These are phyloP conservation scores for Botryotinia calthae DNA, from an alignment of 2,329 filamentous ascomycete genomes.

Conservation along the genomic window DNA sequence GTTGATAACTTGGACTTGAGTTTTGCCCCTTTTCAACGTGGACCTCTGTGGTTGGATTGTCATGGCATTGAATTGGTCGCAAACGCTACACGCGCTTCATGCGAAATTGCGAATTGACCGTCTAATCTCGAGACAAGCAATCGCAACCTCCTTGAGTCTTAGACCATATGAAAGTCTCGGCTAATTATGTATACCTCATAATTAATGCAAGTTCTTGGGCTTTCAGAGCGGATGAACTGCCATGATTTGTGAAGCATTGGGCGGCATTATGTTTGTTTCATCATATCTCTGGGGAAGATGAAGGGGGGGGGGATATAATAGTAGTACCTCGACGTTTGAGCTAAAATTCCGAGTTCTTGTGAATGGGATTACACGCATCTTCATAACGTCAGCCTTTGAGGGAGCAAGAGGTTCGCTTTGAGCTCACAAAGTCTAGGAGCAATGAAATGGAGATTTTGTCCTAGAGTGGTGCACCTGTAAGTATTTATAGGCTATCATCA, in stretches of 20 bases:
- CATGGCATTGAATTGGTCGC: neutral
- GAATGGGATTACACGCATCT: neutral
- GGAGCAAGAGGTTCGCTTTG: neutral
- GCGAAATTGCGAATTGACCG: neutral
- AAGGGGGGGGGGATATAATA: neutral
- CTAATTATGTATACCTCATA: neutral
- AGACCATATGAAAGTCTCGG: neutral
- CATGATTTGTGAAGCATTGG: neutral
- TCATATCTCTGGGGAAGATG: neutral
- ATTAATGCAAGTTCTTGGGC: neutral
- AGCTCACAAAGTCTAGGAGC: neutral
- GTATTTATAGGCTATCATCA: neutral
- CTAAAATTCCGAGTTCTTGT: neutral
- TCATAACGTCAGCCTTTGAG: neutral
- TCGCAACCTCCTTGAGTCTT: neutral
- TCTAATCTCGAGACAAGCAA: neutral
- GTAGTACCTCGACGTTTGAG: neutral
- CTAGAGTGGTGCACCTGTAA: neutral
- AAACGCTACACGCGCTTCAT: neutral
- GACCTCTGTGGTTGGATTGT: neutral
- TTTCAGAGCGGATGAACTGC: neutral
- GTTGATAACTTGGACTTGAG: neutral
- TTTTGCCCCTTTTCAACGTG: no score
- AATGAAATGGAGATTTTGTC: neutral
- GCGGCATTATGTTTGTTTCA: neutral